Conservation (phyloP, 2,329 filamentous ascomycete genomes). For the Colletotrichum paranaense region DNA sequence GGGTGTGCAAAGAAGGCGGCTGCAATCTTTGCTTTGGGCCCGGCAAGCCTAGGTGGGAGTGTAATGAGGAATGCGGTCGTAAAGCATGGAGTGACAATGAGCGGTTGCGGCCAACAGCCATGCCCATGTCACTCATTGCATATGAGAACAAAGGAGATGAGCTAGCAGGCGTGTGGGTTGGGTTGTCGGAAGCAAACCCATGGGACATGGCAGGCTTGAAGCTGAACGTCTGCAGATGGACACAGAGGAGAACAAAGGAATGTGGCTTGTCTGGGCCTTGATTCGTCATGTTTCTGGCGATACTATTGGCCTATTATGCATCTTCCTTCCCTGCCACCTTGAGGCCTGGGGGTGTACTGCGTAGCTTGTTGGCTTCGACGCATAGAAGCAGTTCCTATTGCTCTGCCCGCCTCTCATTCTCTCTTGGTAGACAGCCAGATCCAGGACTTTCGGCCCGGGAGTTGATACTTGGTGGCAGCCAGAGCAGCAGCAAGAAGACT, state of each 20-base stretch:
- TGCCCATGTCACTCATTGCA: slow-evolving; percentile 25
- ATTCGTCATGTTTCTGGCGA: slow-evolving; percentile 34
- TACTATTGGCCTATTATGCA: slow-evolving; percentile 1
- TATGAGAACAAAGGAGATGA: slow-evolving; percentile 33
- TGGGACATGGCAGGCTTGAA: slow-evolving; percentile 2
- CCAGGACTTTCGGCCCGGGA: slow-evolving; percentile 2
- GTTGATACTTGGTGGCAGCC: background rate
- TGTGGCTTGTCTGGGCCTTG: slow-evolving; percentile 19
- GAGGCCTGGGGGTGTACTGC: background rate
- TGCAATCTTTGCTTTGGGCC: background rate
- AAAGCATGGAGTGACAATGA: slow-evolving; percentile 27
- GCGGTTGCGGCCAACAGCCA: slow-evolving; percentile 34
- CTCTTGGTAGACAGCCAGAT: background rate
- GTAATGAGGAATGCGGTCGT: slow-evolving; percentile 22
- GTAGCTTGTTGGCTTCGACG: slow-evolving; percentile 1
- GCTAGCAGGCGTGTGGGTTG: slow-evolving; percentile 25
- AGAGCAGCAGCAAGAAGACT: background rate
- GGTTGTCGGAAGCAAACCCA: slow-evolving; percentile 23
- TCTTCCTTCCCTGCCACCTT: background rate
- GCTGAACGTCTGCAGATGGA: slow-evolving; percentile 24
- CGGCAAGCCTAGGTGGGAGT: slow-evolving; percentile 1
- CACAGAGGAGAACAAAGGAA: slow-evolving; percentile 30
- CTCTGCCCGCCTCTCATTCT: background rate
- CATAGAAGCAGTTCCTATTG: background rate
- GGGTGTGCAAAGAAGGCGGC: slow-evolving; percentile 7